phyloP scores from a whole-genome alignment of 2,329 filamentous ascomycete genomes.

The Raffaelea albimanens region DNA sequence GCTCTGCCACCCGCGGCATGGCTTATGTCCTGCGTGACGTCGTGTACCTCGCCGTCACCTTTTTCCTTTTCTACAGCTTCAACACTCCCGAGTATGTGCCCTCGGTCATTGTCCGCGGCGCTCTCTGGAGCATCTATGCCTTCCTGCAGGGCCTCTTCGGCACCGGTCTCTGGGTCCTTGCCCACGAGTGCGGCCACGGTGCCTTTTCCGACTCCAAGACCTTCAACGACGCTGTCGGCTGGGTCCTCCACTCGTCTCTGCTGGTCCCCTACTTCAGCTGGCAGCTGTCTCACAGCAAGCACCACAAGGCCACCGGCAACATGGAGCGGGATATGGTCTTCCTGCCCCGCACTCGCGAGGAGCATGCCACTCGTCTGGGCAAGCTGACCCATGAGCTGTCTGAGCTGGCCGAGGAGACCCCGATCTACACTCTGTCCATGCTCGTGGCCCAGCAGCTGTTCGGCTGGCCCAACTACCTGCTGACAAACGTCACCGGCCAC shows the following conservation, averaged over 20 bases:
- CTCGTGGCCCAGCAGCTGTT: constrained; percentile 78
- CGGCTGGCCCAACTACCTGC: constrained; percentile 87
- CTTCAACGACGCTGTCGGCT: constrained; percentile 86
- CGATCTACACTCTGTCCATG: constrained; percentile 65
- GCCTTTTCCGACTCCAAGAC: constrained; percentile 89
- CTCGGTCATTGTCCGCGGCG: constrained; percentile 55
- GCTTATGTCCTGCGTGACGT: constrained; percentile 80
- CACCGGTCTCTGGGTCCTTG: constrained; percentile 91
- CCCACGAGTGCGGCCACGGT: constrained; percentile 96
- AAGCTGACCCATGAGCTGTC: constrained; percentile 68
- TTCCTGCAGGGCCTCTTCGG: constrained; percentile 85
- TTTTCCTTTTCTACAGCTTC: constrained; percentile 82
- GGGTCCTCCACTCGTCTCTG: constrained; percentile 78
- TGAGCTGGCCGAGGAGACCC: constrained; percentile 92
- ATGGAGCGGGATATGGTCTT: constrained; percentile 99
- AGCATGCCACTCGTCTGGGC: constrained; percentile 68
- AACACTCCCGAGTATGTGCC: constrained; percentile 79
- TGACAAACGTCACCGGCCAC: constrained; percentile 92
- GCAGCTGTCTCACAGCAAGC: constrained; percentile 98
- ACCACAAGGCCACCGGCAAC: constrained; percentile 98
- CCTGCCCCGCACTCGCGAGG: constrained; percentile 80
- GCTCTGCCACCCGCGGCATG: constrained; percentile 67
- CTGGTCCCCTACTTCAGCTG: constrained; percentile 95
- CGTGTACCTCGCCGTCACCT: constrained; percentile 61
- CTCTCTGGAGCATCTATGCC: constrained; percentile 57